A percentile compares a stretch with the other conserved stretches of the same genome.
Evolutionary conservation across 148 eudicot genomes (phyloP).

Genomic region (Cornus florida): DNA sequence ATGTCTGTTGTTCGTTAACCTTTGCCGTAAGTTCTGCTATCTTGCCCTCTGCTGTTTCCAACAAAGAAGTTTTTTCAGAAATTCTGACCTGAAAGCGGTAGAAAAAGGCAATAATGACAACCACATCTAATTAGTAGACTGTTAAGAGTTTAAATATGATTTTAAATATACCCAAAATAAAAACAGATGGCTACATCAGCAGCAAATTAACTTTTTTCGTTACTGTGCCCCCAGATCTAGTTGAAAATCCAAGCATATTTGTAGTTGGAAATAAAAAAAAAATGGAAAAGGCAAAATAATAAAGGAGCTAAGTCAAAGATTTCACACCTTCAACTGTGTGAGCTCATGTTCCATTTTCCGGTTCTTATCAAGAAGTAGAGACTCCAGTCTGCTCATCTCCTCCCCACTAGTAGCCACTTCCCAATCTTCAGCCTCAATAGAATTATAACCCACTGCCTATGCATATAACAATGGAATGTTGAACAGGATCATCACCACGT

Average conservation of each 20-base stretch:
- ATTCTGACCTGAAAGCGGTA: slow-evolving; percentile 66
- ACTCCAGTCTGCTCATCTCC: slow-evolving; percentile 98
- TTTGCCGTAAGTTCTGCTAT: slow-evolving; percentile 61
- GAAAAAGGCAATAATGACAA: neutral
- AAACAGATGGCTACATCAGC: neutral
- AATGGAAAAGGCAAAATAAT: neutral
- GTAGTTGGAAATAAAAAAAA: neutral
- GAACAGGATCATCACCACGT: slow-evolving; percentile 1
- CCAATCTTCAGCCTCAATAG: slow-evolving; percentile 99
- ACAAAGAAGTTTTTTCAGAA: slow-evolving; percentile 72
- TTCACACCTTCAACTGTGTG: slow-evolving; percentile 83
- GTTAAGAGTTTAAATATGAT: neutral
- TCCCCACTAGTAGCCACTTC: slow-evolving; percentile 98
- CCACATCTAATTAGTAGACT: neutral
- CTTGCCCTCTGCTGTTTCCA: slow-evolving; percentile 87
- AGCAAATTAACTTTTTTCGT: neutral
- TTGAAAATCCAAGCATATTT: neutral
- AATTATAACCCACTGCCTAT: slow-evolving; percentile 98
- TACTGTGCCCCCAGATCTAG: neutral
- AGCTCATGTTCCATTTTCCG: slow-evolving; percentile 97
- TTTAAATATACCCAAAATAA: neutral
- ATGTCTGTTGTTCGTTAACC: slow-evolving; percentile 73
- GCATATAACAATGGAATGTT: slow-evolving; percentile 17
- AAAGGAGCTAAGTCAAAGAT: neutral
- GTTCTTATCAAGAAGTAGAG: slow-evolving; percentile 96